Evolutionary conservation across 2,329 filamentous ascomycete genomes (phyloP), one percentile per base, ranked within the genome.

Genomic region (Pestalotiopsis sp.): DNA sequence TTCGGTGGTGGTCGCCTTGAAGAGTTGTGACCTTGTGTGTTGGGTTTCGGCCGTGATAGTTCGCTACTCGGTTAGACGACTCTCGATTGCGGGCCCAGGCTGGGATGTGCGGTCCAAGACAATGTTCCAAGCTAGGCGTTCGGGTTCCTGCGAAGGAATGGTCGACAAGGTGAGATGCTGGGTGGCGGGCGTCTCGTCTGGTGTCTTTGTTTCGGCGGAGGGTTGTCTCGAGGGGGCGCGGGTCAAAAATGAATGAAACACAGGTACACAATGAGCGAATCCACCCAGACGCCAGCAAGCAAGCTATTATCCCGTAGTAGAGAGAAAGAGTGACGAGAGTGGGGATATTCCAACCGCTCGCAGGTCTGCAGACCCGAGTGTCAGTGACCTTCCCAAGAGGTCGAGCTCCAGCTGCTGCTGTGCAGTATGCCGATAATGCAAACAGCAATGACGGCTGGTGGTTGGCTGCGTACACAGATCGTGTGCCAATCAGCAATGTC

Each of bases 101-200:
- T 20, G 20, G 45, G 41, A n/a, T 49, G 41, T 49, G 45, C 20
- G 17, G 17, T 68, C 68, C 64, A 68, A 73, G 68, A 68, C 71
- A 73, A 72, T 73, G 64, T 70, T 74, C 70, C 63, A 70, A 65
- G 72, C 75, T 59, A 59, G 75, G 74, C 74, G 73, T 74, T 75
- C 76, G 66, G 68, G 71, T 69, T 68, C 68, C 60, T 25, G n/a
- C 39, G n/a, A 31, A 57, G 39, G 49, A 25, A 23, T 25, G 25
- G 11, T 14, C n/a, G 49, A 63, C 20, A 63, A 39, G 36, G 49
- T 23, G 25, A 66, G 25, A 20, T 36, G 45, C 13, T 56, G 25
- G 36, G n/a, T 14, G n/a, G 27, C 62, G 62, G 52, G 23, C 17
- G 39, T n/a, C 45, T 52, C 45, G 45, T 56, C 65, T 25, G 58